Conservation (phyloP, 768 basidiomycete species). For the Suillus hirtellus region DNA sequence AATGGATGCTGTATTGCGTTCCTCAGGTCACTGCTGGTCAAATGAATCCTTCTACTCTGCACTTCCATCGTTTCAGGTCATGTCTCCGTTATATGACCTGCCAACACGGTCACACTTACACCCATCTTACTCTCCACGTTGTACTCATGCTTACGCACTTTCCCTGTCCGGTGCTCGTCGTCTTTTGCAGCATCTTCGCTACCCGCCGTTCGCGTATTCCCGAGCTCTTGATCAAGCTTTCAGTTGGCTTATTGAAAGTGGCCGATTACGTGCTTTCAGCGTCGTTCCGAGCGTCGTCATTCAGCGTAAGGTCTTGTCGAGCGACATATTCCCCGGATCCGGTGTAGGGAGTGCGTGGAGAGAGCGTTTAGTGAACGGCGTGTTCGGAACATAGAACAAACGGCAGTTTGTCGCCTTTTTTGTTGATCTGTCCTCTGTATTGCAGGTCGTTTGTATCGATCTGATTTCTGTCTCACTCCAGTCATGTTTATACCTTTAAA, state of each 20-base stretch:
- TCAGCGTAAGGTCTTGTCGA: conserved; percentile 58
- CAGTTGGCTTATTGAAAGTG: conserved; percentile 62
- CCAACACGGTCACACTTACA: conserved; percentile 38
- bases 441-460: neutral
- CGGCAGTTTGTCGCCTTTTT: neutral
- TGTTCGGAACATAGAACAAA: conserved; percentile 33
- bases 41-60: conserved; percentile 55
- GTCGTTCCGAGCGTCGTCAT: conserved; percentile 67
- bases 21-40: conserved; percentile 80
- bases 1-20: conserved; percentile 7
- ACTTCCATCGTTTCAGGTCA: conserved; percentile 21
- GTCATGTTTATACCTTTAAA: neutral
- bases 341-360: conserved; percentile 38
- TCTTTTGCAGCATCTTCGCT: conserved; percentile 57
- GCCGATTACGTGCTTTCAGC: conserved; percentile 58
- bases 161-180: conserved; percentile 53
- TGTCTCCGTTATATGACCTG: conserved; percentile 7
- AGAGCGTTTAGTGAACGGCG: conserved; percentile 48
- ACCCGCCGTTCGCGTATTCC: conserved; percentile 73
- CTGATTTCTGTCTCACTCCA: neutral
- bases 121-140: conserved; percentile 62
- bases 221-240: conserved; percentile 76
- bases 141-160: conserved; percentile 73
- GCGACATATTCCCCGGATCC: conserved; percentile 50
- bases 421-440: neutral